Evolutionary conservation across 2,329 filamentous ascomycete genomes (phyloP), one percentile per base, ranked within the genome.

Genomic region (Aurifilum marmelostoma): DNA sequence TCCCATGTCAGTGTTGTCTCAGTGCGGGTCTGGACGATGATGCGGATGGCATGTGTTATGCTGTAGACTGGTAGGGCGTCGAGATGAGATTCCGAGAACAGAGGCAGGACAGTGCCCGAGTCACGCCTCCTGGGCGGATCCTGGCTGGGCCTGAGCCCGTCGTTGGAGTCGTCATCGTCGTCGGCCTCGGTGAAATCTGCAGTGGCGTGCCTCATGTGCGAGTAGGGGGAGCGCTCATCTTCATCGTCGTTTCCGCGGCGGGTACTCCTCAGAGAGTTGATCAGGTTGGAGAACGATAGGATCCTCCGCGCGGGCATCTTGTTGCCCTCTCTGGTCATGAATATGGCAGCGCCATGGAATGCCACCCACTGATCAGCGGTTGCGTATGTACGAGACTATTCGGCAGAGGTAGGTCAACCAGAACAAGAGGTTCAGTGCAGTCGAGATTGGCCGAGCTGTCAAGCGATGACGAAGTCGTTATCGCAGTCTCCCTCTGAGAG

Each of bases 1-100:
- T 98, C 95, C 94, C 94, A 98, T 21, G 93, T 91, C 64, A 98
- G 82, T 0, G 93, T 95, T 1, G 94, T 97, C 82, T 98, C 95
- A 79, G 93, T 97, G 76, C 92, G 89, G 69, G 92, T 86, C 73
- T 92, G 88, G 70, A 98, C 90, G 68, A 97, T 86, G 66, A 94
- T 89, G 73, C 95, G 92, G 72, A 97, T 94, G 41, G 92, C 89
- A 80, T 97, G 95, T 37, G 94, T 97, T 73, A 97, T 89, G 79
- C 90, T 92, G 83, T 97, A 97, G 69, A 97, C 89, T 27, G 95
- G 94, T 8, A 97, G 85, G 12, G 91, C 87, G 81, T 97, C 94
- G 73, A 97, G 85, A 79, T 94, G 90, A 67, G 88, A 87, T 29
- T 91, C 87, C 61, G 92, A 94, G 79, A 97, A 97, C 67, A 97